phyloP scores from a whole-genome alignment of 2,329 filamentous ascomycete genomes.

The Cercospora zeina region DNA sequence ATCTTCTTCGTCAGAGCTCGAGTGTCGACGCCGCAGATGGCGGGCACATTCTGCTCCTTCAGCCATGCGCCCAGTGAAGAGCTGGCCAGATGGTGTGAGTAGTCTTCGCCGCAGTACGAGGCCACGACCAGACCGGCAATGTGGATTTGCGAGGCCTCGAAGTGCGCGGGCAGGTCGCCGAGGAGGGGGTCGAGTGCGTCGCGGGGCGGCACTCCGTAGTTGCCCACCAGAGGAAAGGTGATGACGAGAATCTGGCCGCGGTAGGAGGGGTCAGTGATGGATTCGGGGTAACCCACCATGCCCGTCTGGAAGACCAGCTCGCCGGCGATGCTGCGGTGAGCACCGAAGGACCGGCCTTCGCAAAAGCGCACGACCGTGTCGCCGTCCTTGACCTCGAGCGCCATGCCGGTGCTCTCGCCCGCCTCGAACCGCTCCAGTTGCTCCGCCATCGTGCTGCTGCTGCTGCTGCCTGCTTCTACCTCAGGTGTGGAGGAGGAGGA shows the following conservation, averaged over 20 bases:
- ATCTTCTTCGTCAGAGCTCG: constrained; percentile 92
- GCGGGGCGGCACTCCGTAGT: constrained; percentile 92
- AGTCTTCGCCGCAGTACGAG: constrained; percentile 91
- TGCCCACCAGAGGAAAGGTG: constrained; percentile 92
- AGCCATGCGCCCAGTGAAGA: constrained; percentile 93
- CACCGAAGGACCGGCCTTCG: constrained; percentile 95
- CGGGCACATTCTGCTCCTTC: constrained; percentile 91
- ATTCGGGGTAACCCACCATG: constrained; percentile 98
- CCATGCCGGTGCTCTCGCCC: constrained; percentile 52
- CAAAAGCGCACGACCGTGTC: constrained; percentile 61
- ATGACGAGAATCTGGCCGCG: constrained; percentile 93
- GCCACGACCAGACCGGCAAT: constrained; percentile 88
- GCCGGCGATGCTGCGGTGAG: constrained; percentile 88
- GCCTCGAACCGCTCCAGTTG: constrained; percentile 30
- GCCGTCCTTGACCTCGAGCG: constrained; percentile 91
- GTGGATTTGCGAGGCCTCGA: constrained; percentile 90
- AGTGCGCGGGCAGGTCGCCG: constrained; percentile 82
- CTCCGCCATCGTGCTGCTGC: constrained; percentile 32
- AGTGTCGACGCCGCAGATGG: constrained; percentile 94
- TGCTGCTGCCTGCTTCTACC: constrained; percentile 9
- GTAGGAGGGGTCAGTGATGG: constrained; percentile 82
- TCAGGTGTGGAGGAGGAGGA: constrained; percentile 13
- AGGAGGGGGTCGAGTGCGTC: constrained; percentile 82
- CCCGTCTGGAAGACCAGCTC: constrained; percentile 99
- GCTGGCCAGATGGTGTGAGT: constrained; percentile 86